A percentile compares a stretch with the other conserved stretches of the same genome.
Conservation (phyloP, 768 basidiomycete genomes). For the Suillus tomentosus region DNA sequence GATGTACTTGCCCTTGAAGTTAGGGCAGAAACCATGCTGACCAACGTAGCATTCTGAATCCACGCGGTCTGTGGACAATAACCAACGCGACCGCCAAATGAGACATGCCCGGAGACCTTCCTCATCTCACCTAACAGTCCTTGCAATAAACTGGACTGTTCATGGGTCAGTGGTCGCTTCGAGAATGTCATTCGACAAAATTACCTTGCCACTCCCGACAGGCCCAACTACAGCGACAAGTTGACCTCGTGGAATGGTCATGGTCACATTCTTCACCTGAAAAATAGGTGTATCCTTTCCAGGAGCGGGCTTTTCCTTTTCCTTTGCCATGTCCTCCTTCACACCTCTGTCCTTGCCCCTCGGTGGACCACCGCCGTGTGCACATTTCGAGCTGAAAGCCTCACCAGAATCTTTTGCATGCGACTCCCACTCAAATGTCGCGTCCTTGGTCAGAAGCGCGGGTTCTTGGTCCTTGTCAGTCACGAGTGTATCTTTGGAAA, state of each 20-base stretch:
- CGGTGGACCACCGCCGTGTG: slow-evolving; percentile 5
- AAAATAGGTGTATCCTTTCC: slow-evolving; percentile 35
- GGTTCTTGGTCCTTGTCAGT: slow-evolving; percentile 47
- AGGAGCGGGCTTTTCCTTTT: slow-evolving; percentile 13
- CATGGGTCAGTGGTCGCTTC: neutral
- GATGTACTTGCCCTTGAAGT: neutral
- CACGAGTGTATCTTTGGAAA: slow-evolving; percentile 40
- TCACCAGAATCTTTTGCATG: slow-evolving; percentile 17
- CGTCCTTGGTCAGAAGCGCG: slow-evolving; percentile 54
- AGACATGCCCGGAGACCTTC: slow-evolving; percentile 49
- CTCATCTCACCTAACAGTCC: slow-evolving; percentile 76
- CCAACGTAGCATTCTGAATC: slow-evolving; percentile 72
- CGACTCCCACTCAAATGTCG: slow-evolving; percentile 66
- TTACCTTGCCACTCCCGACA: slow-evolving; percentile 66
- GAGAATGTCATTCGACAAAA: slow-evolving; percentile 10
- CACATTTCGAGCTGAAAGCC: slow-evolving; percentile 7
- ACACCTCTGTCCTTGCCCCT: slow-evolving; percentile 1
- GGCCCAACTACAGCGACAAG: slow-evolving; percentile 67
- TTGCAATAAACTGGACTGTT: slow-evolving; percentile 56
- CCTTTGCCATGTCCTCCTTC: slow-evolving; percentile 13
- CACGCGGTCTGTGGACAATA: slow-evolving; percentile 77
- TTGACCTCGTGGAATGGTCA: slow-evolving; percentile 57
- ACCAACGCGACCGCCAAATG: slow-evolving; percentile 63
- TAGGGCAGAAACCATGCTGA: slow-evolving; percentile 19
- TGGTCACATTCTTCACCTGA: slow-evolving; percentile 47